Evolutionary conservation across 2,329 filamentous ascomycete species (phyloP).

Genomic region (Aspergillus quadricinctus): DNA sequence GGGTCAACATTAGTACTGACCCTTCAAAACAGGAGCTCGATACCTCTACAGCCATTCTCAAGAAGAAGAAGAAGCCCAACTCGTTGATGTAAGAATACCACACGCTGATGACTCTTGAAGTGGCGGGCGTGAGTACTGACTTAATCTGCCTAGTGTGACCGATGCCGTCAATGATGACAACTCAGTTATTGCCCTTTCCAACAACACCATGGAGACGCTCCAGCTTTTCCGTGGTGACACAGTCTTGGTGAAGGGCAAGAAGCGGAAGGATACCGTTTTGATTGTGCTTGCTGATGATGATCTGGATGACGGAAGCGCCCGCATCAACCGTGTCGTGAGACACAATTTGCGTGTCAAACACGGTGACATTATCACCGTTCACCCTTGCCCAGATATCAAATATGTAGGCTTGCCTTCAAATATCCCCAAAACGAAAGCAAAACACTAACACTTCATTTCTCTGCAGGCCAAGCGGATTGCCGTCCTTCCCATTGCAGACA

Average conservation of each 20-base stretch:
- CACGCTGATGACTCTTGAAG: neutral
- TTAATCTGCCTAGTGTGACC: slow-evolving; percentile 65
- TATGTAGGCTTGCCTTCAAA: slow-evolving; percentile 64
- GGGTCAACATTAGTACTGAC: slow-evolving; percentile 37
- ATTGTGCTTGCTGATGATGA: slow-evolving; percentile 98
- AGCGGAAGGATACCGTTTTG: slow-evolving; percentile 97
- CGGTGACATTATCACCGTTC: slow-evolving; percentile 94
- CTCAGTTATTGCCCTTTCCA: slow-evolving; percentile 96
- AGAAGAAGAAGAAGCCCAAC: slow-evolving; percentile 99
- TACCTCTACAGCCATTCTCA: slow-evolving; percentile 90
- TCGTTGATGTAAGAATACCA: slow-evolving; percentile 74
- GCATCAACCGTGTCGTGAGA: slow-evolving; percentile 97
- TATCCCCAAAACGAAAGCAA: neutral
- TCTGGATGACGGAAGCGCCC: slow-evolving; percentile 91
- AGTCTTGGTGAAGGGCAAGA: slow-evolving; percentile 97
- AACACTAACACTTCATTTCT: slow-evolving; percentile 18
- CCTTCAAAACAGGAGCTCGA: slow-evolving; percentile 68
- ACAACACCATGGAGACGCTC: slow-evolving; percentile 97
- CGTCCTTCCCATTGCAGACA: slow-evolving; percentile 95
- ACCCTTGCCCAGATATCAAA: slow-evolving; percentile 99
- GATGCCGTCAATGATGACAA: slow-evolving; percentile 99
- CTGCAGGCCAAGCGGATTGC: slow-evolving; percentile 93
- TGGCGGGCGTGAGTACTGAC: slow-evolving; percentile 19
- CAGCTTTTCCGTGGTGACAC: slow-evolving; percentile 99
- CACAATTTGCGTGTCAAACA: slow-evolving; percentile 99